These are phyloP conservation scores for Beauveria sp. DNA, from an alignment of 2,329 filamentous ascomycete species.

Conservation along the genomic window DNA sequence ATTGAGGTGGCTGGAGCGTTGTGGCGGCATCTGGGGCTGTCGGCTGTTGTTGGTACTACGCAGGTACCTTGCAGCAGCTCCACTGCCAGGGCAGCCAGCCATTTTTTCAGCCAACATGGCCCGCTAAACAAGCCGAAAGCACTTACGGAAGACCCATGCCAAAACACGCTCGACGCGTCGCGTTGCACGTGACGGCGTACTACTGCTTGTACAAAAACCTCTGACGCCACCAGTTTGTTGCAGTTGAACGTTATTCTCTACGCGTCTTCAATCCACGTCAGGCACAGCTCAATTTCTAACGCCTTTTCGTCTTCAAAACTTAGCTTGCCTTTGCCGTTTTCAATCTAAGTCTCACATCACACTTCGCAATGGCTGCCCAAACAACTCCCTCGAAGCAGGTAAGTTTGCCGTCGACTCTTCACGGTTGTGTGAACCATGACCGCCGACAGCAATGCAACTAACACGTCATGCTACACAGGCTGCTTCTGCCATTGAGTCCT, in stretches of 20 bases:
- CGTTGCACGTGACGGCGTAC: constrained; percentile 30
- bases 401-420: constrained; percentile 23
- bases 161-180: constrained; percentile 28
- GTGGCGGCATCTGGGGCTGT: background rate
- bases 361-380: constrained; percentile 63
- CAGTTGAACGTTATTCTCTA: constrained; percentile 14
- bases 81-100: constrained; percentile 9
- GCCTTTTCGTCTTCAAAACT: constrained; percentile 13
- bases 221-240: constrained; percentile 21
- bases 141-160: constrained; percentile 11
- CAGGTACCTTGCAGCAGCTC: constrained; percentile 10
- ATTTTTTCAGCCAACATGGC: constrained; percentile 18
- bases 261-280: constrained; percentile 21
- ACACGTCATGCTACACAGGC: constrained; percentile 47
- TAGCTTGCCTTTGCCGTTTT: constrained; percentile 11
- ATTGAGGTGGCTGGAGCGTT: constrained; percentile 14
- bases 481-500: constrained; percentile 74
- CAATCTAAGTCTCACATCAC: constrained; percentile 7
- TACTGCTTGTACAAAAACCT: constrained; percentile 31
- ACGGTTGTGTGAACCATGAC: background rate
- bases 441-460: constrained; percentile 20
- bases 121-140: constrained; percentile 9
- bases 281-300: constrained; percentile 16
- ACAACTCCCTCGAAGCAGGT: constrained; percentile 56
- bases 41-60: constrained; percentile 13